Evolutionary conservation across 768 basidiomycete genomes (phyloP).

Genomic region (Hygrophorus pudorinus): DNA sequence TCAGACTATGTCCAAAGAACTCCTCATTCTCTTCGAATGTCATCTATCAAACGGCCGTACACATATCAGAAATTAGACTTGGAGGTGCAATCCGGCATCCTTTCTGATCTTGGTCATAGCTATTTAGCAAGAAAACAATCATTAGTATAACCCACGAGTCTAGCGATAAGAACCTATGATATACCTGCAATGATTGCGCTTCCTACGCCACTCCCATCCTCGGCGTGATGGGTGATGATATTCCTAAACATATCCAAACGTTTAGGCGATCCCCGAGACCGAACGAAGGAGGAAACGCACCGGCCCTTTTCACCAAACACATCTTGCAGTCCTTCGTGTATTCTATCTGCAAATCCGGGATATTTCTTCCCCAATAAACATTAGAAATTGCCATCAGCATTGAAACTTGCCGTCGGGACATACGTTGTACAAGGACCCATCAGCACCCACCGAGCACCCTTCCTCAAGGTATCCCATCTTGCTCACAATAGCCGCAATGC

Average conservation of each 20-base stretch:
- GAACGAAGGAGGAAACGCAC: constrained; percentile 37
- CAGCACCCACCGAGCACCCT: constrained; percentile 82
- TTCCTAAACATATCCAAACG: constrained; percentile 29
- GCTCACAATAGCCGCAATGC: constrained; percentile 92
- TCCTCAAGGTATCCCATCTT: constrained; percentile 93
- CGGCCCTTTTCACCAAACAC: constrained; percentile 95
- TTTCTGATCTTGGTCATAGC: constrained; percentile 88
- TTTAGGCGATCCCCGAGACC: not conserved
- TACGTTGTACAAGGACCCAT: constrained; percentile 93
- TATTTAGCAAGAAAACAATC: constrained; percentile 16
- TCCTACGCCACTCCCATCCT: constrained; percentile 91
- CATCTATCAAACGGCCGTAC: too few species aligned
- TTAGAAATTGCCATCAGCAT: not conserved
- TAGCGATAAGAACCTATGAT: constrained; percentile 5
- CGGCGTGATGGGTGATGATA: constrained; percentile 75
- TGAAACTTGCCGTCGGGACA: constrained; percentile 16
- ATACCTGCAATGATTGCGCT: constrained; percentile 85
- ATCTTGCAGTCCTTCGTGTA: constrained; percentile 88
- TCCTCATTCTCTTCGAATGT: too few species aligned
- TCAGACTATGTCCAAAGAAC: too few species aligned
- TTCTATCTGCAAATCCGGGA: constrained; percentile 86
- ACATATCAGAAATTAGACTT: constrained; percentile 27
- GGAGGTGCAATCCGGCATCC: constrained; percentile 46
- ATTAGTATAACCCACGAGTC: not conserved
- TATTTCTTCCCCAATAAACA: constrained; percentile 68